phyloP scores from a whole-genome alignment of 1,284 basidiomycete genomes.

The Fomitopsis palustris region DNA sequence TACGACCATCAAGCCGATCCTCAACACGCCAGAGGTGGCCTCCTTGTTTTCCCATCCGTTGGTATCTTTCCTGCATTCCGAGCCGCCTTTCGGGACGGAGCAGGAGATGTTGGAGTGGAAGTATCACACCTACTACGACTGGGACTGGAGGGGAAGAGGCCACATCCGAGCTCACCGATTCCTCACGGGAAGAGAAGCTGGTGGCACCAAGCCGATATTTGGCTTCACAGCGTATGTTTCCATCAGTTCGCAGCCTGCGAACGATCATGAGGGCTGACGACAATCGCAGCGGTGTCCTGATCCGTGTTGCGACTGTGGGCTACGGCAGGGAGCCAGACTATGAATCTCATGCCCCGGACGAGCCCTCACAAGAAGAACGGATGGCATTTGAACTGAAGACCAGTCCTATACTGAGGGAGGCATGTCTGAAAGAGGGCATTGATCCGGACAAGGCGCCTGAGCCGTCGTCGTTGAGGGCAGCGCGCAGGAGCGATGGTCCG shows the following conservation, averaged over 20 bases:
- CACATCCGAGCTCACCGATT: slow-evolving; percentile 69
- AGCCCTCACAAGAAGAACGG: slow-evolving; percentile 50
- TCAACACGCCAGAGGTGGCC: slow-evolving; percentile 76
- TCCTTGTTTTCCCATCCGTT: slow-evolving; percentile 83
- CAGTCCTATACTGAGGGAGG: slow-evolving; percentile 45
- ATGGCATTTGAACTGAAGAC: slow-evolving; percentile 56
- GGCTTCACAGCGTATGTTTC: slow-evolving; percentile 74
- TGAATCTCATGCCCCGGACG: slow-evolving; percentile 51
- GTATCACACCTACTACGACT: slow-evolving; percentile 66
- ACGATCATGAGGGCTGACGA: neutral
- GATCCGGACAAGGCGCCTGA: slow-evolving; percentile 23
- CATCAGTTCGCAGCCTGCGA: neutral
- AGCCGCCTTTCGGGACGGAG: slow-evolving; percentile 57
- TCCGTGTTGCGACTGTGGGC: slow-evolving; percentile 64
- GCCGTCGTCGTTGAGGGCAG: slow-evolving; percentile 6
- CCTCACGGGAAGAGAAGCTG: slow-evolving; percentile 76
- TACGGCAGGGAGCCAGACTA: slow-evolving; percentile 66
- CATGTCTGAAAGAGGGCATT: slow-evolving; percentile 49
- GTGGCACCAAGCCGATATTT: slow-evolving; percentile 79
- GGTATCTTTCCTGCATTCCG: slow-evolving; percentile 63
- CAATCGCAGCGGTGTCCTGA: slow-evolving; percentile 61
- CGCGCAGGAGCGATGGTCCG: neutral
- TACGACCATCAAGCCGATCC: slow-evolving; percentile 70
- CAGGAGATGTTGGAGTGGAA: slow-evolving; percentile 50
- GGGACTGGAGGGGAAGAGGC: slow-evolving; percentile 37